A percentile compares a stretch with the other conserved stretches of the same genome.
Conservation (phyloP, 192 early-diverging fungal genomes). For the Rhizophagus clarus region DNA sequence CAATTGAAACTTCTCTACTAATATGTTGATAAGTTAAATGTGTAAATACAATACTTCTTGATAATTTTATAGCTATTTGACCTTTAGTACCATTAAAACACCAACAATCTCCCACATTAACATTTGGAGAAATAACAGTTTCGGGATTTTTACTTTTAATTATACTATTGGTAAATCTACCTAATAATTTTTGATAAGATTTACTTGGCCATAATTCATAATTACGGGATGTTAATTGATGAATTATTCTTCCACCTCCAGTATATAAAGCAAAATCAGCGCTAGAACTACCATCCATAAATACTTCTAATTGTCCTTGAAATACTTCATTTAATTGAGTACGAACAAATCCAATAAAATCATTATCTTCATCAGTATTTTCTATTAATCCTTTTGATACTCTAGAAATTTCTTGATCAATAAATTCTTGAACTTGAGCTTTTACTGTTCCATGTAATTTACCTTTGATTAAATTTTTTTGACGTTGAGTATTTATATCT, state of each 20-base stretch:
- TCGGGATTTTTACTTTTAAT: not conserved
- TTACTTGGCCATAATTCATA: constrained; percentile 19
- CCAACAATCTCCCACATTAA: constrained; percentile 26
- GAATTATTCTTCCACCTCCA: constrained; percentile 13
- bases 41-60: not conserved
- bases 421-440: constrained; percentile 16
- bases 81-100: constrained; percentile 20
- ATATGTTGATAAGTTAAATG: constrained; percentile 6
- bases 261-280: constrained; percentile 17
- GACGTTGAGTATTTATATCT: not conserved
- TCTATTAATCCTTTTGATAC: not conserved
- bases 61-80: constrained; percentile 21
- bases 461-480: not conserved
- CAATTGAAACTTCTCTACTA: not conserved
- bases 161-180: not conserved
- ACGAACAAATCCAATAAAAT: constrained; percentile 1
- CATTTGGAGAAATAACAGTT: not conserved
- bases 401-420: constrained; percentile 4
- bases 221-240: constrained; percentile 10
- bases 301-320: constrained; percentile 7
- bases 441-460: constrained; percentile 5
- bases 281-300: not conserved
- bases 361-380: not conserved
- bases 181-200: constrained; percentile 10
- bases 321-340: constrained; percentile 17